Evolutionary conservation across 2,329 filamentous ascomycete genomes (phyloP).

Genomic region (Sarocladium strictum): DNA sequence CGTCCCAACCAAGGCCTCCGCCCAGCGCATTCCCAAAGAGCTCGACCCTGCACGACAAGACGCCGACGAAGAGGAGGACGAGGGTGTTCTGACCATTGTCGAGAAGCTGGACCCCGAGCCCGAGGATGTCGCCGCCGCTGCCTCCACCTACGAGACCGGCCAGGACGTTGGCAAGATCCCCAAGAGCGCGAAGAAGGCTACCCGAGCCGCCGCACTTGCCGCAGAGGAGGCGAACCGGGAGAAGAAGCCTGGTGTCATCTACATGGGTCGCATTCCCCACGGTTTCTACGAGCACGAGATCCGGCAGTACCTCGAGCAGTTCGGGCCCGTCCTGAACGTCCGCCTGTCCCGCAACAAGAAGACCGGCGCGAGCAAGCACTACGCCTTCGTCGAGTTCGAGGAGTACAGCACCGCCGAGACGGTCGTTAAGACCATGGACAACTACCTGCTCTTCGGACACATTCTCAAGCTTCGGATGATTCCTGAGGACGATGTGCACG

Average conservation of each 20-base stretch:
- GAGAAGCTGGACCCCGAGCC: constrained; percentile 39
- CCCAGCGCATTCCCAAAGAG: constrained; percentile 16
- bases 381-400: constrained; percentile 87
- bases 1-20: constrained; percentile 13
- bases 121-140: constrained; percentile 27
- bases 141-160: constrained; percentile 36
- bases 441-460: constrained; percentile 92
- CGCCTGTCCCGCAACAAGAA: constrained; percentile 87
- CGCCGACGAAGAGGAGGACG: constrained; percentile 25
- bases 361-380: constrained; percentile 89
- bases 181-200: constrained; percentile 39
- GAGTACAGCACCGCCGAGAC: constrained; percentile 77
- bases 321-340: constrained; percentile 72
- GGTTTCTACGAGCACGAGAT: constrained; percentile 97
- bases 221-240: constrained; percentile 12
- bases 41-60: constrained; percentile 16
- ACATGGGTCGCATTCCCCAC: constrained; percentile 85
- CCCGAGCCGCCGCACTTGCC: constrained; percentile 20
- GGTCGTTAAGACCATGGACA: constrained; percentile 93
- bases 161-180: constrained; percentile 47
- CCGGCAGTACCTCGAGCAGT: constrained; percentile 88
- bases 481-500: constrained; percentile 69
- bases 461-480: constrained; percentile 83
- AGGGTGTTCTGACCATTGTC: constrained; percentile 37
- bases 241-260: constrained; percentile 65